Conservation (phyloP, 495 filamentous ascomycete genomes). For the Penicillium verhagenii region DNA sequence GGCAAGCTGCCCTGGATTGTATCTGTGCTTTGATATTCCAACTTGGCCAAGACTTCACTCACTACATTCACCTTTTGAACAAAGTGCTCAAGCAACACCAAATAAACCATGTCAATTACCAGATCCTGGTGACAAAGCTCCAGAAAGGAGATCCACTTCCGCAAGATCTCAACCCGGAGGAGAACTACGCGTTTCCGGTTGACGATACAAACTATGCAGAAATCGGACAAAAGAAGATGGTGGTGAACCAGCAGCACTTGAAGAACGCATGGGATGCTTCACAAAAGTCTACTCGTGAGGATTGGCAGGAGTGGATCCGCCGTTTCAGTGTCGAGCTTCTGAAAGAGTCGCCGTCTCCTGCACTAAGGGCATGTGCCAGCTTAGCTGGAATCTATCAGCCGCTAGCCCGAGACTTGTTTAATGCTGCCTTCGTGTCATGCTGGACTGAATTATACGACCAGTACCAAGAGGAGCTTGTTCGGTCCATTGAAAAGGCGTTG, state of each 20-base stretch:
- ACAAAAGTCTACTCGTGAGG: conserved; percentile 91
- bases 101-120: conserved; percentile 82
- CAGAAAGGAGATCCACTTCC: conserved; percentile 92
- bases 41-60: conserved; percentile 89
- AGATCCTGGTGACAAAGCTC: conserved; percentile 84
- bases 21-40: conserved; percentile 94
- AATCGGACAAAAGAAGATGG: conserved; percentile 86
- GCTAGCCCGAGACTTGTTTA: conserved; percentile 90
- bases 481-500: conserved; percentile 92
- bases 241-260: conserved; percentile 94
- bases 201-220: conserved; percentile 80
- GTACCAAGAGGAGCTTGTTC: conserved; percentile 91
- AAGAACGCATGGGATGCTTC: conserved; percentile 97
- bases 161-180: conserved; percentile 88
- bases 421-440: conserved; percentile 96
- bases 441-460: conserved; percentile 97
- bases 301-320: conserved; percentile 99
- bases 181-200: conserved; percentile 71
- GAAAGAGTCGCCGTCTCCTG: conserved; percentile 93
- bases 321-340: conserved; percentile 93
- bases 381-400: conserved; percentile 89
- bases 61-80: conserved; percentile 88
- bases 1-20: conserved; percentile 88
- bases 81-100: conserved; percentile 66
- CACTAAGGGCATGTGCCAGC: conserved; percentile 86